Evolutionary conservation across 306 rosid genomes (phyloP).

Genomic region (Cicer judaicum): DNA sequence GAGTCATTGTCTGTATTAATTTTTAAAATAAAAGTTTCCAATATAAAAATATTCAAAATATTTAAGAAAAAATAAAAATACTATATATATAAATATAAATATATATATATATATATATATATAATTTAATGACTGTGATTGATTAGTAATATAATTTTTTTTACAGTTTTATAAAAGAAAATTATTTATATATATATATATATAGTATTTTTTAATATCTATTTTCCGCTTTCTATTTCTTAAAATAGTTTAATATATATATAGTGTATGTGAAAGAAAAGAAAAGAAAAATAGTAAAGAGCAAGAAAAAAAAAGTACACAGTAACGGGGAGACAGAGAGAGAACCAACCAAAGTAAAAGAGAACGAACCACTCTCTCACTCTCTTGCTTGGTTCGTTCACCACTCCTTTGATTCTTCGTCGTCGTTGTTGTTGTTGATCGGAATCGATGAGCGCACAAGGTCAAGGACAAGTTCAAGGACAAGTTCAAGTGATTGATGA

Average conservation of each 20-base stretch:
- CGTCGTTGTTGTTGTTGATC: neutral
- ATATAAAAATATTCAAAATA: no score
- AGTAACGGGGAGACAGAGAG: conserved; percentile 19
- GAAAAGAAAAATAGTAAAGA: neutral
- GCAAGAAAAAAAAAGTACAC: neutral
- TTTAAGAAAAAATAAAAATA: no score
- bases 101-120: no score
- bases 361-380: neutral
- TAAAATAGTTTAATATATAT: no score
- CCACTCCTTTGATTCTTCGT: conserved; percentile 22
- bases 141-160: no score
- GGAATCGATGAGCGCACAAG: conserved; percentile 61
- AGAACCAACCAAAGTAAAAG: conserved; percentile 4
- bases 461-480: conserved; percentile 31
- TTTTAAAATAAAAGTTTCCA: no score
- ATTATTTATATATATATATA: neutral
- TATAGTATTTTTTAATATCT: no score
- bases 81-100: no score
- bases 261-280: neutral
- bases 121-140: no score
- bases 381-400: conserved; percentile 47
- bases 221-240: no score
- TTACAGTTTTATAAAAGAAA: no score
- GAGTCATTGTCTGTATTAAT: no score
- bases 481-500: conserved; percentile 62